Evolutionary conservation across 306 rosid species (phyloP), one percentile per base, ranked within the genome.

Genomic region (Gastrolobium bilobum): DNA sequence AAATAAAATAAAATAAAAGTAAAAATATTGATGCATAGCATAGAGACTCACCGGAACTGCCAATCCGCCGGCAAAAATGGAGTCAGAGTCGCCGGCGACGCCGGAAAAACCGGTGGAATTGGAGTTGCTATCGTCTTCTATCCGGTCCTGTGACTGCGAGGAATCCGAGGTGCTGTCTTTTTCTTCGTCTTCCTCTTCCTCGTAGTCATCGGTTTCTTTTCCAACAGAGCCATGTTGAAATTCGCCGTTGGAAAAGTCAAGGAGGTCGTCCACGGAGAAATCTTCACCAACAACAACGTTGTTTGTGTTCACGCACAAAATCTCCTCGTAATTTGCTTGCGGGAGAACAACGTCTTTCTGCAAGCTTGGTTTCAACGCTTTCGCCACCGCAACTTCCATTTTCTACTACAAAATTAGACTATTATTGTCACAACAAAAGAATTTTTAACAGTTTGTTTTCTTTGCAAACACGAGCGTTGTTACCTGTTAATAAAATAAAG

Each of bases 181-280:
- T 46, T 86, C 88, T 6, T 54, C 71, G 7, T 83, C 87, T 68
- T 78, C 83, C 1, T 80, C 89, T 4, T 81, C 86, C 29, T 88
- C 86, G 43, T 66, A 86, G 11, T 69, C 82, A 5, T 79, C 80
- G 14, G 84, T 68, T 11, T 68, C 90, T 20, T 87, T 88, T 6
- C 53, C 81, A 10, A 80, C 78, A 74, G 70, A 67, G 44, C 79
- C 86, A 0, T 87, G 90, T 59, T 83, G 92, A 14, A 87, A 86
- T 46, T 90, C 87, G 6, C 86, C 90, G 74, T 86, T 85, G 14
- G 96, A 87, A 40, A 94, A 87, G 82, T 94, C 88, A 5, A 94
- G 87, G 6, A 92, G 84, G 87, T 94, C 97, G 4, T 94, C 97
- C 0, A 94, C 90, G 2, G 90, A 86, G 77, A 94, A 91, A 75